Percentiles rank a stretch among this genome's conserved stretches.
Conservation (phyloP, 306 rosid species). For the Quercus parvula region DNA sequence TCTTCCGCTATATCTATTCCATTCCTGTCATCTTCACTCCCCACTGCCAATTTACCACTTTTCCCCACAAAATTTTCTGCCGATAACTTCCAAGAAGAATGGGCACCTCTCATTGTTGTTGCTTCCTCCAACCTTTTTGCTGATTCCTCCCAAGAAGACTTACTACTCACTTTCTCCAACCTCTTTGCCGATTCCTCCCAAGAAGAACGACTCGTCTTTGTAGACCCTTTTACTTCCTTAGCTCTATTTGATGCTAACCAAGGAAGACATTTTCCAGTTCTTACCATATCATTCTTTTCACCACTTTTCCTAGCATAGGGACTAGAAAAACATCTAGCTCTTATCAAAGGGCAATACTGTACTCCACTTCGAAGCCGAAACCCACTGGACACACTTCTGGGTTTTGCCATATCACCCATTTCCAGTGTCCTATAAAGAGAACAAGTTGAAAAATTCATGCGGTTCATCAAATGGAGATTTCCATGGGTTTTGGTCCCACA, state of each 20-base stretch:
- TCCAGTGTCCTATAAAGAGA: slow-evolving; percentile 11
- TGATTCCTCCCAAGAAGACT: slow-evolving; percentile 58
- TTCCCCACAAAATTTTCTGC: slow-evolving; percentile 16
- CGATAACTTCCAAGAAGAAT: slow-evolving; percentile 30
- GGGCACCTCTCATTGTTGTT: slow-evolving; percentile 21
- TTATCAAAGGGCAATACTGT: slow-evolving; percentile 20
- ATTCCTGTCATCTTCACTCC: slow-evolving; percentile 27
- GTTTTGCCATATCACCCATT: slow-evolving; percentile 19
- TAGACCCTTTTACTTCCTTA: slow-evolving; percentile 12
- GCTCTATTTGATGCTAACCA: slow-evolving; percentile 54
- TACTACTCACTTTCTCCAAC: slow-evolving; percentile 28
- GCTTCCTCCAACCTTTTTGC: slow-evolving; percentile 41
- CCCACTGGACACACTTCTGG: slow-evolving; percentile 6
- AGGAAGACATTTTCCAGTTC: slow-evolving; percentile 47
- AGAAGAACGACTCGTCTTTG: slow-evolving; percentile 21
- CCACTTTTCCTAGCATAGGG: slow-evolving; percentile 20
- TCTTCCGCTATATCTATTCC: slow-evolving; percentile 33
- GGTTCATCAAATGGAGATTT: slow-evolving; percentile 13
- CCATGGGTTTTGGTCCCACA: slow-evolving; percentile 11
- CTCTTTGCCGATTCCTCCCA: slow-evolving; percentile 37
- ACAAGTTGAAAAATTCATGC: slow-evolving; percentile 13
- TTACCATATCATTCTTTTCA: slow-evolving; percentile 18
- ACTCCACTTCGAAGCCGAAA: slow-evolving; percentile 33
- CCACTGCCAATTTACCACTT: slow-evolving; percentile 16
- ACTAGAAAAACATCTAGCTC: slow-evolving; percentile 39